Evolutionary conservation across 345 rosid species (phyloP), one percentile per base, ranked within the genome.

Genomic region (Conringia planisiliqua): DNA sequence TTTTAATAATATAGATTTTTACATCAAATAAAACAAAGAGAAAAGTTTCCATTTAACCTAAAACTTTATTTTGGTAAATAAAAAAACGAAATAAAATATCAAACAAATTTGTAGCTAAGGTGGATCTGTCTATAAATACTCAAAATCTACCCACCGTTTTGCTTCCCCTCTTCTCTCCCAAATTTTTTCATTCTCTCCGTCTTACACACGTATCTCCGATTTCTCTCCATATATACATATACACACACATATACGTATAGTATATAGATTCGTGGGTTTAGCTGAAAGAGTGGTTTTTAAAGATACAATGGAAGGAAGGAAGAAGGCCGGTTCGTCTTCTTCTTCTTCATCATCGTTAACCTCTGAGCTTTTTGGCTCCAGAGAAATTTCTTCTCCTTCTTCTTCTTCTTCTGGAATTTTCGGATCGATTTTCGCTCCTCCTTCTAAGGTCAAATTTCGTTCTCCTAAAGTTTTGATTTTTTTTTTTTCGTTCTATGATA

Each of bases 331-430:
- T 33, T 68, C 52, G 0, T 83, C 79, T 29, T 12, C 57, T 2
- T 62, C 87, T 2, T 76, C 90, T 6, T 75, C 89, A 12, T 38
- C 85, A 3, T 83, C 95, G 1, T 68, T 87, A 40, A 79, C 88
- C 32, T 79, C 85, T 57, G 87, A 92, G 75, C 84, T 92, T 77
- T 92, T 92, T 78, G 93, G 92, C 12, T 80, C 89, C 10, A 83
- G 78, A 70, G 92, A 88, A 13, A 65, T 58, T 38, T 62, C 77
- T 64, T 22, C 62, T 44, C 17, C 77, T 39, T 6, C 78, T 27
- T 68, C 87, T 3, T 78, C 94, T 7, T 81, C 93, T 18, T 30
- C 89, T 7, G 89, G 82, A 66, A 70, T 89, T 68, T 84, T 89
- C 71, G 85, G 81, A 27, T 86, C 96, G 8, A 83, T 89, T 42